phyloP scores from a whole-genome alignment of 306 rosid species.

The Trichosanthes truncata region DNA sequence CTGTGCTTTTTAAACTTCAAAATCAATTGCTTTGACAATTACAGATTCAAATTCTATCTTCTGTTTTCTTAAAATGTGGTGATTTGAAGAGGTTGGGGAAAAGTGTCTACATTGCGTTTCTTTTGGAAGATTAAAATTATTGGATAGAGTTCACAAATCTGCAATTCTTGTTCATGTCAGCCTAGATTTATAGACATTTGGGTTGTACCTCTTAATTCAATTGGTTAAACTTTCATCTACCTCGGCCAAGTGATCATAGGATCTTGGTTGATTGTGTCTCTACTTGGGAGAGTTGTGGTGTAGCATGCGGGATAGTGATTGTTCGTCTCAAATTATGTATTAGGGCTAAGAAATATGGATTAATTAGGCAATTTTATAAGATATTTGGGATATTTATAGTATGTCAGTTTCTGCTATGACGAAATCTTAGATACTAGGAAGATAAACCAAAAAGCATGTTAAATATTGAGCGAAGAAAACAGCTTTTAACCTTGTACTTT shows the following conservation, averaged over 20 bases:
- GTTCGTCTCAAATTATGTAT: not conserved
- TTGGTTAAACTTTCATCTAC: not conserved
- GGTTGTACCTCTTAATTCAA: not conserved
- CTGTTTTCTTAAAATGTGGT: not conserved
- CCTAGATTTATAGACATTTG: not conserved
- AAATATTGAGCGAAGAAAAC: not conserved
- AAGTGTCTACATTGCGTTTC: not conserved
- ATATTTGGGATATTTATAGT: not conserved
- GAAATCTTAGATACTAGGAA: not conserved
- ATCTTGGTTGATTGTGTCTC: not conserved
- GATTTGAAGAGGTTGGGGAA: not conserved
- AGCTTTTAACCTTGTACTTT: not conserved
- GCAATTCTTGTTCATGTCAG: not conserved
- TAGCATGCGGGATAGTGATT: not conserved
- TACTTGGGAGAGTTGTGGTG: not conserved
- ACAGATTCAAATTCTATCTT: not conserved
- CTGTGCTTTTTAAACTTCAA: not conserved
- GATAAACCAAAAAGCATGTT: not conserved
- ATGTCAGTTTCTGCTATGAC: not conserved
- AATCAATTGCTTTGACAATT: not conserved
- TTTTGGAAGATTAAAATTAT: not conserved
- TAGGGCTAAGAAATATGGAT: not conserved
- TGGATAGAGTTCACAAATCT: not conserved
- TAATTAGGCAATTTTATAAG: not conserved
- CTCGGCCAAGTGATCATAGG: not conserved